These are phyloP conservation scores for Elymus sibiricus DNA, from an alignment of 176 grass and related monocot species.

Conservation along the genomic window DNA sequence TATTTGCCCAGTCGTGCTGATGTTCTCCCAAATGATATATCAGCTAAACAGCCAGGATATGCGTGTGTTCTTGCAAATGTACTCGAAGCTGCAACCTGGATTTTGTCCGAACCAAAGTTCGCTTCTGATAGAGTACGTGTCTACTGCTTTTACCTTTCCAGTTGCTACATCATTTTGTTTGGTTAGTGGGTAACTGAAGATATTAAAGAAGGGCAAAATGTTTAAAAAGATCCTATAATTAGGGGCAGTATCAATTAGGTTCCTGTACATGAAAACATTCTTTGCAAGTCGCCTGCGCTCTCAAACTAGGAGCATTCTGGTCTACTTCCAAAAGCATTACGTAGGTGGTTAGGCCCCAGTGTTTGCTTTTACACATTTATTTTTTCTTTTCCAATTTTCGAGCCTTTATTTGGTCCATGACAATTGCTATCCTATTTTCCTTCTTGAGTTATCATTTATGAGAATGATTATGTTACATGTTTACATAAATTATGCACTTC, in stretches of 20 bases:
- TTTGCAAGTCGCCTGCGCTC: neutral
- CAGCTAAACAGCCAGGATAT: constrained; percentile 76
- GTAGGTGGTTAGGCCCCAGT: neutral
- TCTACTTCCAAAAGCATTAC: neutral
- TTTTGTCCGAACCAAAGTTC: constrained; percentile 72
- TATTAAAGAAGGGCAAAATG: neutral
- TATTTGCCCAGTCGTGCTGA: constrained; percentile 45
- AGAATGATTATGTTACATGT: neutral
- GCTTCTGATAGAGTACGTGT: constrained; percentile 62
- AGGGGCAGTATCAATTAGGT: neutral
- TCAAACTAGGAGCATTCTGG: neutral
- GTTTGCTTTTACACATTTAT: constrained; percentile 13
- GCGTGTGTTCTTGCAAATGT: constrained; percentile 97
- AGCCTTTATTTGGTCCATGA: neutral
- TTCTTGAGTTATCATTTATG: neutral
- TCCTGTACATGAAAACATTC: neutral
- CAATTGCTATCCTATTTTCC: neutral
- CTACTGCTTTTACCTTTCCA: constrained; percentile 13
- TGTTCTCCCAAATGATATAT: constrained; percentile 62
- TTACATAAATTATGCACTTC: neutral
- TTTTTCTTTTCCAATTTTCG: neutral
- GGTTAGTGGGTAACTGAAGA: neutral
- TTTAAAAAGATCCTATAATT: neutral
- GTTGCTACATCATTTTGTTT: constrained; percentile 3
- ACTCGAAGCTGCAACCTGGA: constrained; percentile 82